A percentile compares a stretch with the other conserved stretches of the same genome.
phyloP scores from a whole-genome alignment of 2,329 filamentous ascomycete genomes.

The Leptographium galeiforme region DNA sequence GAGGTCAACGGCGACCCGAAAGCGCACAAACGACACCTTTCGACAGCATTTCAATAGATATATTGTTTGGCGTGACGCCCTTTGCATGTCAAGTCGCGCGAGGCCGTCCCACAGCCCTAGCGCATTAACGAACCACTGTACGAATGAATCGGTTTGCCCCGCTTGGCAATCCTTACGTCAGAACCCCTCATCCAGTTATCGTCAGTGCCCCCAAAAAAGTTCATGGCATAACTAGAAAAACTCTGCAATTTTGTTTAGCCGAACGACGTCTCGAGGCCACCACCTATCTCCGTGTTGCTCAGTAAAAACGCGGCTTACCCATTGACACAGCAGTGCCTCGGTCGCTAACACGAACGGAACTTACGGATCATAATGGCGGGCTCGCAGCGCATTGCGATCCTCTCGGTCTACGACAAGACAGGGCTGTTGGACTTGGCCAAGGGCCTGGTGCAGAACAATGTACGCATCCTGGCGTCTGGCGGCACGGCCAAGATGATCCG shows the following conservation, averaged over 20 bases:
- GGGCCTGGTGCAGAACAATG: constrained; percentile 76
- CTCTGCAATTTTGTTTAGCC: neutral
- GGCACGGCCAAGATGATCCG: constrained; percentile 94
- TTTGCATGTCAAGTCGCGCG: too few relatives aligned
- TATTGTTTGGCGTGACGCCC: too few relatives aligned
- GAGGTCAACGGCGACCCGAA: too few relatives aligned
- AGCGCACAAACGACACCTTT: too few relatives aligned
- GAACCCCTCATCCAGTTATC: neutral
- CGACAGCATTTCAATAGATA: too few relatives aligned
- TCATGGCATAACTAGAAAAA: neutral
- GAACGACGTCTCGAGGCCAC: neutral
- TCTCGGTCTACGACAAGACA: constrained; percentile 98
- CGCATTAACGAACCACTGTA: too few relatives aligned
- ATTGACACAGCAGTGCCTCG: neutral
- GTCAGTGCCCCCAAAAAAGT: neutral
- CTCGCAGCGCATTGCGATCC: constrained; percentile 60
- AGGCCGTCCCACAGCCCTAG: too few relatives aligned
- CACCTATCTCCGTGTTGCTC: too few relatives aligned
- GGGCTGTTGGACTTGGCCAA: constrained; percentile 86
- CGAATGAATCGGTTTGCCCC: neutral
- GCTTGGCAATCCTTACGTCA: neutral
- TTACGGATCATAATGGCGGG: constrained; percentile 17
- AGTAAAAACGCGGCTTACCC: too few relatives aligned
- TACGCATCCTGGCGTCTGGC: constrained; percentile 85
- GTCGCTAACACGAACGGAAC: neutral